Percentiles rank a stretch among this genome's conserved stretches.
These are phyloP conservation scores for Saccharomyces pastorianus DNA, from an alignment of 1,139 yeast genomes.

Conservation along the genomic window DNA sequence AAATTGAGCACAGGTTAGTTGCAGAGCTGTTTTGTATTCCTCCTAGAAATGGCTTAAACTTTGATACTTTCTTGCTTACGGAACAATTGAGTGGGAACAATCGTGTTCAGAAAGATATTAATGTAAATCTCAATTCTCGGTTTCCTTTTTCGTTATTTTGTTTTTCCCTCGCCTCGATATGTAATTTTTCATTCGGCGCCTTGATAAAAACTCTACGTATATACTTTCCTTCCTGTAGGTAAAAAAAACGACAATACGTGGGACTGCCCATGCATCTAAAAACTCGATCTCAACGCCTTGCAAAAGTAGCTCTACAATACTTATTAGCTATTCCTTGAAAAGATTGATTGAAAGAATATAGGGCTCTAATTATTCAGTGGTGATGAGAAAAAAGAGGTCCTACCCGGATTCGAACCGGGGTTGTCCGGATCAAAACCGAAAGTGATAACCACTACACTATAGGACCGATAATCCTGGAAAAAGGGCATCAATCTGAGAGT, in stretches of 20 bases:
- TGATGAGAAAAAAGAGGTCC: conserved; percentile 71
- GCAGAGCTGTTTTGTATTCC: background rate
- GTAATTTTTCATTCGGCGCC: background rate
- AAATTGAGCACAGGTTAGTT: background rate
- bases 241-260: background rate
- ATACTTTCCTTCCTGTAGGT: background rate
- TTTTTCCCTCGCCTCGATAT: background rate
- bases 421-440: conserved; percentile 70
- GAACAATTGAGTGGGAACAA: background rate
- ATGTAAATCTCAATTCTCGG: background rate
- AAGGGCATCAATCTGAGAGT: too few relatives aligned
- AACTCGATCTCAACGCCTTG: too few relatives aligned
- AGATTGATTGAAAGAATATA: too few relatives aligned
- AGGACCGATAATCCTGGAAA: conserved; percentile 12
- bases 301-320: too few relatives aligned
- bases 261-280: background rate
- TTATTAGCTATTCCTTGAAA: too few relatives aligned
- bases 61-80: background rate
- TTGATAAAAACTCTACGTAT: background rate
- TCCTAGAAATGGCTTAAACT: background rate
- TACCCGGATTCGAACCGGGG: conserved; percentile 97
- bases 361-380: too few relatives aligned
- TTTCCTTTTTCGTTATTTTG: background rate
- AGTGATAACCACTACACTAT: conserved; percentile 63
- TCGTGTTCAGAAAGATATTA: background rate